Conservation (phyloP, 2,329 filamentous ascomycete species). For the Pezicula radicicola region DNA sequence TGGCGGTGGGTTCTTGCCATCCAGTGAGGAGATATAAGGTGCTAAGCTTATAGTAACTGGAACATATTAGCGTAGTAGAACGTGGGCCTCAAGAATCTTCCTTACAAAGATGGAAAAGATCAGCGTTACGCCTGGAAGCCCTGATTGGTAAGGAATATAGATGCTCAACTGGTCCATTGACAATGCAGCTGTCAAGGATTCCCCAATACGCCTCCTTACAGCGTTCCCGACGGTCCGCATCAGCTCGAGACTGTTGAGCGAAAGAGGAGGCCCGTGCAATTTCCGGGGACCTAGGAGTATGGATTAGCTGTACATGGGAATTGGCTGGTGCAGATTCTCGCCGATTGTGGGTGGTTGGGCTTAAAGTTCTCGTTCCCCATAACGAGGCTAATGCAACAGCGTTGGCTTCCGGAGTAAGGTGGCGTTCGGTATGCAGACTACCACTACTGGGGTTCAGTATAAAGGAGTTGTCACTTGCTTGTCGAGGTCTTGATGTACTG, state of each 20-base stretch:
- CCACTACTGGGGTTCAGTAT: too few relatives aligned
- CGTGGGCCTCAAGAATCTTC: background rate
- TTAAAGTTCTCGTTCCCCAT: too few relatives aligned
- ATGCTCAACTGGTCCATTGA: constrained; percentile 27
- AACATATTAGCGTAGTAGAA: background rate
- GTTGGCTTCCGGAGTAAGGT: too few relatives aligned
- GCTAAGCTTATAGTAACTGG: constrained; percentile 25
- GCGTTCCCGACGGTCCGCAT: constrained; percentile 2
- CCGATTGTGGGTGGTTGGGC: too few relatives aligned
- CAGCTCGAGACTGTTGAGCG: background rate
- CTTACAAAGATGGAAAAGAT: constrained; percentile 28
- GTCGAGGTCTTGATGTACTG: background rate
- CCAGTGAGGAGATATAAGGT: constrained; percentile 29
- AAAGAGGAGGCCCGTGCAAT: background rate
- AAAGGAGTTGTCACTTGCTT: background rate
- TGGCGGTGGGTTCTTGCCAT: constrained; percentile 22
- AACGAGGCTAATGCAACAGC: too few relatives aligned
- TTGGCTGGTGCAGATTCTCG: too few relatives aligned
- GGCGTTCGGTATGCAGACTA: too few relatives aligned
- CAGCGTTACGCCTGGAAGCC: constrained; percentile 16
- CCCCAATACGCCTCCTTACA: constrained; percentile 1
- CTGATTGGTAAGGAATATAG: constrained; percentile 32
- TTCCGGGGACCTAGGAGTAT: background rate
- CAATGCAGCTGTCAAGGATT: constrained; percentile 1
- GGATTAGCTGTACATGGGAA: background rate